A percentile compares a stretch with the other conserved stretches of the same genome.
These are phyloP conservation scores for Tephrocybe sp. DNA, from an alignment of 768 basidiomycete species.

Conservation along the genomic window DNA sequence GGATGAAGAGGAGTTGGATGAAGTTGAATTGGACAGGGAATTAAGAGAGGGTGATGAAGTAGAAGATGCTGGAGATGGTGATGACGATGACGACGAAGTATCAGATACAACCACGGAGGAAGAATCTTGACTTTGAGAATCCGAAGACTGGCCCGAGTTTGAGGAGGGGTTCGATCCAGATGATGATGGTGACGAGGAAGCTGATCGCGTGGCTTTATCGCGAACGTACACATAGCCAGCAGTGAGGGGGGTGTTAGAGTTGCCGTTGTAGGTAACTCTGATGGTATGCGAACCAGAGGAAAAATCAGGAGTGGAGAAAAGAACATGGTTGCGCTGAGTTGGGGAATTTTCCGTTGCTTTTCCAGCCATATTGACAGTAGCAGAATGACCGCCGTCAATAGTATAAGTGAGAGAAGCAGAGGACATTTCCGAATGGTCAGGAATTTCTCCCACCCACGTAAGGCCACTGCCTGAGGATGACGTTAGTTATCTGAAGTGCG, in stretches of 20 bases:
- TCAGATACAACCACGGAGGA: not conserved
- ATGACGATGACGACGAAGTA: not conserved
- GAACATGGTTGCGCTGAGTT: not conserved
- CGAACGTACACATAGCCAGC: constrained; percentile 4
- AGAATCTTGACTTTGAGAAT: not conserved
- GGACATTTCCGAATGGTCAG: not conserved
- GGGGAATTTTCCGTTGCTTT: not conserved
- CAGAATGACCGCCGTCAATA: not conserved
- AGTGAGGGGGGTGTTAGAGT: constrained; percentile 2
- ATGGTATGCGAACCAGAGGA: constrained; percentile 4
- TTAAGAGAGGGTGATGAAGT: not conserved
- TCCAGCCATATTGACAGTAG: not conserved
- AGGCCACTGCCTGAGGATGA: not conserved
- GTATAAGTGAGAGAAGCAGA: not conserved
- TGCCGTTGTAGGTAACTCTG: constrained; percentile 3
- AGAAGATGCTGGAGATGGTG: not conserved
- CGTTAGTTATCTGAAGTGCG: not conserved
- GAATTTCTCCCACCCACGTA: not conserved
- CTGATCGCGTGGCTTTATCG: not conserved
- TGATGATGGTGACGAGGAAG: not conserved
- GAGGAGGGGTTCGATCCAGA: not conserved
- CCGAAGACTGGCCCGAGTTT: not conserved
- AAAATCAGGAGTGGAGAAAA: not conserved
- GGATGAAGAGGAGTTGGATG: not conserved
- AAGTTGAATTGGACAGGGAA: not conserved